Conservation (phyloP, 2,329 filamentous ascomycete genomes). For the Colletotrichum horii region DNA sequence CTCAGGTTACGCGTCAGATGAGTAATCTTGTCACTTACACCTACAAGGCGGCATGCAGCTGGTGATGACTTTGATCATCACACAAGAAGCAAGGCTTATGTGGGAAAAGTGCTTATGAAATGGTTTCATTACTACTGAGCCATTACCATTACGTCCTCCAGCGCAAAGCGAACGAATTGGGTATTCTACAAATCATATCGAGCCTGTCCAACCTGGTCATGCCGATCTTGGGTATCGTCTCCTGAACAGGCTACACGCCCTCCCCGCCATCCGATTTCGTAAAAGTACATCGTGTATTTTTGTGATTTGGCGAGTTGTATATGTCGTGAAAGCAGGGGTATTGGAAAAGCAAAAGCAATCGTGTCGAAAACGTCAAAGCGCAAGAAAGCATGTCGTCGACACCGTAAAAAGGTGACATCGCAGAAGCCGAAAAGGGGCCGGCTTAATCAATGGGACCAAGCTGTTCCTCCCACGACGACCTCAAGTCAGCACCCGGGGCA, state of each 20-base stretch:
- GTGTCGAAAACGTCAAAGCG: conserved; percentile 1
- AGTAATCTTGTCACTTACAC: neutral
- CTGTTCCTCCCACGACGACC: conserved; percentile 17
- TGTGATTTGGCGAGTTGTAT: neutral
- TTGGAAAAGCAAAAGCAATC: conserved; percentile 6
- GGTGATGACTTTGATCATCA: neutral
- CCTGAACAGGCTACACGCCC: neutral
- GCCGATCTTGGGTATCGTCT: conserved; percentile 9
- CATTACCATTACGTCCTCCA: neutral
- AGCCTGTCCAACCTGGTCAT: neutral
- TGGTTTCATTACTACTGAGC: neutral
- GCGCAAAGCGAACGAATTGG: neutral
- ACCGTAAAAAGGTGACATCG: neutral
- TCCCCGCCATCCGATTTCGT: neutral
- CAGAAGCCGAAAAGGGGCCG: neutral
- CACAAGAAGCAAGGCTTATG: neutral
- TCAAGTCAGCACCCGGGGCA: conserved; percentile 21
- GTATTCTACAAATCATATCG: neutral
- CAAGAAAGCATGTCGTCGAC: neutral
- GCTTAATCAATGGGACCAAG: conserved; percentile 19
- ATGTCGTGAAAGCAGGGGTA: conserved; percentile 8
- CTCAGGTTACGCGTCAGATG: neutral
- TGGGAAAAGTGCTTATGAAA: neutral
- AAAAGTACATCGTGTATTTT: conserved; percentile 1
- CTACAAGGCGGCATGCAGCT: neutral